Percentiles rank a stretch among this genome's conserved stretches.
phyloP scores from a whole-genome alignment of 306 rosid species.

The Sicyos edulis region DNA sequence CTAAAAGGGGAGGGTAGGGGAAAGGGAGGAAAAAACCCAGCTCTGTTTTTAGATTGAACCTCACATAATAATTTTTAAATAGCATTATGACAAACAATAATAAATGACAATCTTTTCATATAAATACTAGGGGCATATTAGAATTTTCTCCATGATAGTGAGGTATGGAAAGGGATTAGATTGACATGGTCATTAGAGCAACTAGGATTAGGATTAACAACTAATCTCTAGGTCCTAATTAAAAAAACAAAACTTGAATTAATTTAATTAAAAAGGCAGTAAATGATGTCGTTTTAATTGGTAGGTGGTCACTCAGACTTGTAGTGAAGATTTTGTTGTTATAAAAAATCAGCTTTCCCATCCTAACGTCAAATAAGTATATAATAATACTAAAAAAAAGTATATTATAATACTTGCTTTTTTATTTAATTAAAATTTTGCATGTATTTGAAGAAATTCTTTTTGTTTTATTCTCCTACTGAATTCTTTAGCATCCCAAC shows the following conservation, averaged over 20 bases:
- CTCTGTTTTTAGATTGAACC: too few species aligned
- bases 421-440: not conserved
- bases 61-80: too few species aligned
- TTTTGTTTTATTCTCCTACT: not conserved
- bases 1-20: too few species aligned
- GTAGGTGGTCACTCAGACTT: conserved; percentile 37
- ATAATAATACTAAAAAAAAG: not conserved
- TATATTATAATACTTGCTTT: too few species aligned
- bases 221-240: not conserved
- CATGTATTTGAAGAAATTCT: not conserved
- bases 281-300: conserved; percentile 56
- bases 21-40: too few species aligned
- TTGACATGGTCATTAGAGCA: conserved; percentile 34
- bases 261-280: not conserved
- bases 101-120: too few species aligned
- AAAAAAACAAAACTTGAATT: not conserved
- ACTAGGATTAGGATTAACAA: conserved; percentile 33
- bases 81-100: too few species aligned
- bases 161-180: conserved; percentile 27
- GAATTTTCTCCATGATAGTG: not conserved
- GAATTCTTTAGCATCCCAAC: not conserved
- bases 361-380: not conserved
- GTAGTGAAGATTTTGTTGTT: not conserved
- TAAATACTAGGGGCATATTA: too few species aligned
- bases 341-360: conserved; percentile 11